Conservation (phyloP, 495 filamentous ascomycete species). For the Penicillium robsamsonii region DNA sequence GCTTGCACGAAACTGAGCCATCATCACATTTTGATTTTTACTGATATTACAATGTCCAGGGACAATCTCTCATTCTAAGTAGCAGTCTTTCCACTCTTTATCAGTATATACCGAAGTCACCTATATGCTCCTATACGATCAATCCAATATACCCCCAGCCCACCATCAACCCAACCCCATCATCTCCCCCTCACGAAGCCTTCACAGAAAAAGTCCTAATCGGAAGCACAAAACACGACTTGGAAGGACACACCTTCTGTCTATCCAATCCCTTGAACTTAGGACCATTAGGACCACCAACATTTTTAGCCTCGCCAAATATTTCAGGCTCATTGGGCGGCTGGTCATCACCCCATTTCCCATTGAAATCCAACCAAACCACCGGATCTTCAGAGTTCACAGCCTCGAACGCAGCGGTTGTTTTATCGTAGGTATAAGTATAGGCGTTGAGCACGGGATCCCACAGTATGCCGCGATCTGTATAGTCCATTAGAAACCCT, state of each 20-base stretch:
- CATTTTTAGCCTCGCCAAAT: conserved; percentile 50
- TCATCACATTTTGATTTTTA: neutral
- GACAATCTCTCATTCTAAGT: neutral
- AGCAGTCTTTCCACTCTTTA: neutral
- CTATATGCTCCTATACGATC: neutral
- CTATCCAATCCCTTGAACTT: conserved; percentile 52
- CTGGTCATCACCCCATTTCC: conserved; percentile 58
- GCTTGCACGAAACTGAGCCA: neutral
- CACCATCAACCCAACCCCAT: neutral
- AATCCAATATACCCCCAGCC: neutral
- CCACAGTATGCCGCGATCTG: conserved; percentile 55
- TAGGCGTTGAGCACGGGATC: conserved; percentile 53
- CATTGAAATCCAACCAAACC: conserved; percentile 52
- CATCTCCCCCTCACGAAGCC: neutral
- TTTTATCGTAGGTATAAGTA: conserved; percentile 47
- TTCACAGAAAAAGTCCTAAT: conserved; percentile 27
- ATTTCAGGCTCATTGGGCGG: conserved; percentile 51
- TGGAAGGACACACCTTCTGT: conserved; percentile 42
- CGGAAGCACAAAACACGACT: conserved; percentile 36
- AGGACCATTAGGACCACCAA: conserved; percentile 54
- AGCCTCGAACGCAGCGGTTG: conserved; percentile 40
- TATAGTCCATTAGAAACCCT: conserved; percentile 60
- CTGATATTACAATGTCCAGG: conserved; percentile 2
- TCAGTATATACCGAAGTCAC: neutral
- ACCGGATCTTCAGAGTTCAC: conserved; percentile 43